Percentiles rank a stretch among this genome's conserved stretches.
Conservation (phyloP, 2,329 filamentous ascomycete genomes). For the Xylariales sp. region DNA sequence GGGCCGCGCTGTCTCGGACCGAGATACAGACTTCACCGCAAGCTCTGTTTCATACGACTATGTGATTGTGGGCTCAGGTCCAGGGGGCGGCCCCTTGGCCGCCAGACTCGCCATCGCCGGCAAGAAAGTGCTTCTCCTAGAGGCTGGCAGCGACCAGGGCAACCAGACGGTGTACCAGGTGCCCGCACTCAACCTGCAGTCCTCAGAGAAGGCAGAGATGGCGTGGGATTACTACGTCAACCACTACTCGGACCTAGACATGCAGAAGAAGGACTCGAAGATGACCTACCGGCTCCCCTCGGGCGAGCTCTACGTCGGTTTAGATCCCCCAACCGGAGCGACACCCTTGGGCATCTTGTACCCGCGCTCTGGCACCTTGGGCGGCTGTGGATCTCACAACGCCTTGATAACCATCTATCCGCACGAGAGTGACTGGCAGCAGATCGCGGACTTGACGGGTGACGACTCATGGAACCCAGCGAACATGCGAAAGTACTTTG, state of each 20-base stretch:
- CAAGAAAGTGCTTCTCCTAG: constrained; percentile 54
- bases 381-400: constrained; percentile 54
- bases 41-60: too few species aligned
- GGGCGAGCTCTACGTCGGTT: constrained; percentile 46
- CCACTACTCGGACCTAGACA: constrained; percentile 50
- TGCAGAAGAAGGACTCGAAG: constrained; percentile 52
- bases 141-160: constrained; percentile 54
- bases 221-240: constrained; percentile 60
- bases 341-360: constrained; percentile 48
- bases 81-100: constrained; percentile 55
- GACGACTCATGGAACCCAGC: constrained; percentile 49
- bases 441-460: constrained; percentile 48
- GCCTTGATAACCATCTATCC: constrained; percentile 50
- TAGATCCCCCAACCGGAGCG: constrained; percentile 45
- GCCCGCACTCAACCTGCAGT: constrained; percentile 45
- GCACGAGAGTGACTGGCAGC: constrained; percentile 47
- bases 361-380: constrained; percentile 50
- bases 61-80: constrained; percentile 56
- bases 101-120: constrained; percentile 54
- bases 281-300: constrained; percentile 47
- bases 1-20: too few species aligned
- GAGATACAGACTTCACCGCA: too few species aligned
- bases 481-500: constrained; percentile 56
- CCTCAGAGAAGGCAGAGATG: constrained; percentile 50
- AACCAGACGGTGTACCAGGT: constrained; percentile 43